Evolutionary conservation across 1,139 yeast genomes (phyloP), one percentile per base, ranked within the genome.

Genomic region (Pneumocystis wakefieldiae): DNA sequence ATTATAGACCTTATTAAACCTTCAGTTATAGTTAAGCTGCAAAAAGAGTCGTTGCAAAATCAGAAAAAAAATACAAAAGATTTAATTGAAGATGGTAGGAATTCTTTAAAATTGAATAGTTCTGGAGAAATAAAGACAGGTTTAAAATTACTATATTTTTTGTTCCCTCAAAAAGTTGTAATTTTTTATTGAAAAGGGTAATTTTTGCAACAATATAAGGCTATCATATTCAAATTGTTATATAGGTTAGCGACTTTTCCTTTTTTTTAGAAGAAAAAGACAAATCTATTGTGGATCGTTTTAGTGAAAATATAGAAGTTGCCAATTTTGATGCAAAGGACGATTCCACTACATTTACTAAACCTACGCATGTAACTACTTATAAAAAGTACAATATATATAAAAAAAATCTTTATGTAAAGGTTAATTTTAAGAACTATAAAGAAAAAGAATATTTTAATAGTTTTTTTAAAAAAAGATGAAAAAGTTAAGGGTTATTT

Each of bases 141-240:
- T 64, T 64, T 42, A 32, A 42, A 4, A 64, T 64, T 17, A 64
- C 59, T 48, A 41, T 64, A 3, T 64, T 57, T 41, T 53, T 48
- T 12, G 55, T 48, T 24, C 32, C 55, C 3, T 8, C n/a, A 10
- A 48, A 29, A 24, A 48, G 28, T 24, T 24, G n/a, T 24, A 24
- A 48, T 48, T 48, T 48, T 24, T 48, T 48, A 48, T 24, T 48
- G n/a, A 48, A 48, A 48, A 48, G 55, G 32, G 55, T 48, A 48
- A 24, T 24, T 48, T 48, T 48, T 12, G 7, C 12, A 14, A 24
- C 5, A 7, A n/a, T 10, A 24, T 3, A 24, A 24, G 3, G 19
- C 12, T 17, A 41, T 41, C 4, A 32, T 32, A 41, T 24, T 48
- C 3, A 48, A 48, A 48, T 48, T 48, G 28, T 48, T 48, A 12